Percentiles rank a stretch among this genome's conserved stretches.
Conservation (phyloP, 192 early-diverging fungal species). For the Oehlia diaphana region DNA sequence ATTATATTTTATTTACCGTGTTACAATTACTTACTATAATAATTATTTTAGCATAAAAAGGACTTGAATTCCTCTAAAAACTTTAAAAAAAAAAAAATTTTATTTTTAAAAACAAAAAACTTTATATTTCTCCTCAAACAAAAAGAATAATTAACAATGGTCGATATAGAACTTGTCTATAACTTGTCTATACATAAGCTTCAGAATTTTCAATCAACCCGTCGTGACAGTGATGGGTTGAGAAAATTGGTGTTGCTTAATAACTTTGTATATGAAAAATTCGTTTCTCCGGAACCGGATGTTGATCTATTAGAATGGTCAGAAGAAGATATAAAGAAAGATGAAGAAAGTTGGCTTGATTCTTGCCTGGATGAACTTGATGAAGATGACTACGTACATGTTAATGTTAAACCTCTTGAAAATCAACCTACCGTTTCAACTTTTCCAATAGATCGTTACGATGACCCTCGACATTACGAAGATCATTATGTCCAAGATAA, state of each 20-base stretch:
- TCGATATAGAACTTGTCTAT: neutral
- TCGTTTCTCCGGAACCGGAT: neutral
- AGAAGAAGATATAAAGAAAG: constrained; percentile 30
- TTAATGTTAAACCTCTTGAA: neutral
- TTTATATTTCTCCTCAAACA: neutral
- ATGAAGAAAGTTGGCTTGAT: constrained; percentile 20
- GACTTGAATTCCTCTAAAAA: neutral
- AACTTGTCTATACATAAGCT: constrained; percentile 8
- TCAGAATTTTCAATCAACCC: neutral
- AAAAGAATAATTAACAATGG: neutral
- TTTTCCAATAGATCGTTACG: neutral
- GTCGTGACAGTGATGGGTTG: neutral
- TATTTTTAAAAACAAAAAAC: too few species aligned
- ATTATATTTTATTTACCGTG: neutral
- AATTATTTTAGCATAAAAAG: neutral
- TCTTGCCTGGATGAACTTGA: constrained; percentile 9
- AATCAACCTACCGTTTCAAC: neutral
- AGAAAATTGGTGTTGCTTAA: constrained; percentile 15
- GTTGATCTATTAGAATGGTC: constrained; percentile 6
- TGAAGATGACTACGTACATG: constrained; percentile 5
- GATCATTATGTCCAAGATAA: neutral
- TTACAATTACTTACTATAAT: neutral
- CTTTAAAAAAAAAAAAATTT: too few species aligned
- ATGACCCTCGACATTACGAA: neutral
- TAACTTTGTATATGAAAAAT: constrained; percentile 14